A percentile compares a stretch with the other conserved stretches of the same genome.
phyloP scores from a whole-genome alignment of 2,329 filamentous ascomycete genomes.

The Diaporthe sp. region DNA sequence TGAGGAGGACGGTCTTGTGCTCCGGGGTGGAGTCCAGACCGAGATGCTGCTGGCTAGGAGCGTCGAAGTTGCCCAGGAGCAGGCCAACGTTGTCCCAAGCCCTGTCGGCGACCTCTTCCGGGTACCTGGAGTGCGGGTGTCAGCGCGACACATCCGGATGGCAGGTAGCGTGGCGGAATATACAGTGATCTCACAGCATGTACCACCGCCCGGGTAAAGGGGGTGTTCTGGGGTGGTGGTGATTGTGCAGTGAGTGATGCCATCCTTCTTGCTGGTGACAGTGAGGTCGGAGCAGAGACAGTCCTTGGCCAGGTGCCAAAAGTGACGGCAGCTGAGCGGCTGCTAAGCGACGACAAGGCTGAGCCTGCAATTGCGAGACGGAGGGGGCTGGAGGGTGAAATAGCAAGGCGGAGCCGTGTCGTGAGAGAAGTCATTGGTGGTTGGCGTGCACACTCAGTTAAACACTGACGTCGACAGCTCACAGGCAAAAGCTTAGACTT shows the following conservation, averaged over 20 bases:
- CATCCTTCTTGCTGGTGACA: conserved; percentile 20
- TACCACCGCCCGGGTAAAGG: conserved; percentile 74
- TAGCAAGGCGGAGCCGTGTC: conserved; percentile 5
- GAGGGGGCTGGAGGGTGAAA: not conserved
- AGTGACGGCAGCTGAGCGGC: not conserved
- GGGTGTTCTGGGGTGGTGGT: conserved; percentile 40
- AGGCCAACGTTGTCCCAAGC: conserved; percentile 98
- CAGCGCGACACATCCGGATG: conserved; percentile 21
- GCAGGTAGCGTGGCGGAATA: conserved; percentile 48
- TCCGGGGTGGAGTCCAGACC: conserved; percentile 46
- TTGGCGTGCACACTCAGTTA: not conserved
- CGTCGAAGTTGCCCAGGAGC: conserved; percentile 63
- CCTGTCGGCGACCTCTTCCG: conserved; percentile 87
- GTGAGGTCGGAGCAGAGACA: not conserved
- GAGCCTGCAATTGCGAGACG: not conserved
- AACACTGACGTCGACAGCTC: conserved; percentile 1
- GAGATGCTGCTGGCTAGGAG: conserved; percentile 40
- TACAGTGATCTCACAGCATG: conserved; percentile 84
- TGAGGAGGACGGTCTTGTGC: conserved; percentile 64
- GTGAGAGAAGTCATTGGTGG: not conserved
- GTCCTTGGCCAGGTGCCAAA: not conserved
- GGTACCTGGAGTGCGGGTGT: conserved; percentile 72
- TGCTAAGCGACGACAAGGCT: not conserved
- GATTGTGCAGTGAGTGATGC: conserved; percentile 11
- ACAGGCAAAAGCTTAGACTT: not conserved